These are phyloP conservation scores for Wickerhamomyces rabaulensis DNA, from an alignment of 805 yeast species.

Conservation along the genomic window DNA sequence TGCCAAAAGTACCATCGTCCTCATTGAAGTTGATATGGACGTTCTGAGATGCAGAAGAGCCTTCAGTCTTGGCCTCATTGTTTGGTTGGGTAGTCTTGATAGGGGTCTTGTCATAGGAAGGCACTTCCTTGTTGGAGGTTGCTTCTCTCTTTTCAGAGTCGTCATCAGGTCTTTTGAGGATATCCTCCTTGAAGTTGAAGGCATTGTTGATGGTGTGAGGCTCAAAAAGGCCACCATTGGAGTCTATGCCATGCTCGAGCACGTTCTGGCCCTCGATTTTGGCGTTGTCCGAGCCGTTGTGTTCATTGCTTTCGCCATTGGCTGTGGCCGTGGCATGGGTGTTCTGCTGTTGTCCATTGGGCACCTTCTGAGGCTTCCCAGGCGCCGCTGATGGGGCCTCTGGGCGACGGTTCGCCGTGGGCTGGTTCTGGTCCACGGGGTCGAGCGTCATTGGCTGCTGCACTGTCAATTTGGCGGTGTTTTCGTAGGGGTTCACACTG, in stretches of 20 bases:
- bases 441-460: background rate
- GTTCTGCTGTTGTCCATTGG: background rate
- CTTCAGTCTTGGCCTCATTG: background rate
- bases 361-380: background rate
- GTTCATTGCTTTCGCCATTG: background rate
- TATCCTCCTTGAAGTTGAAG: constrained; percentile 7
- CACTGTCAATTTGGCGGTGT: background rate
- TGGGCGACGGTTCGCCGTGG: background rate
- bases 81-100: background rate
- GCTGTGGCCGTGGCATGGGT: background rate
- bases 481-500: no score
- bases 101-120: constrained; percentile 7
- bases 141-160: constrained; percentile 15
- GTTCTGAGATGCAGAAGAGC: background rate
- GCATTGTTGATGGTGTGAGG: constrained; percentile 9
- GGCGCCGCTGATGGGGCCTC: background rate
- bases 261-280: background rate
- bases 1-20: background rate
- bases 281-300: background rate
- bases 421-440: background rate
- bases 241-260: background rate
- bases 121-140: background rate
- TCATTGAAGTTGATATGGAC: background rate
- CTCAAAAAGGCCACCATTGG: constrained; percentile 11
- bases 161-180: constrained; percentile 12